Evolutionary conservation across 78 protist genomes (phyloP).

Genomic region (Creolimax fragrantissima): DNA sequence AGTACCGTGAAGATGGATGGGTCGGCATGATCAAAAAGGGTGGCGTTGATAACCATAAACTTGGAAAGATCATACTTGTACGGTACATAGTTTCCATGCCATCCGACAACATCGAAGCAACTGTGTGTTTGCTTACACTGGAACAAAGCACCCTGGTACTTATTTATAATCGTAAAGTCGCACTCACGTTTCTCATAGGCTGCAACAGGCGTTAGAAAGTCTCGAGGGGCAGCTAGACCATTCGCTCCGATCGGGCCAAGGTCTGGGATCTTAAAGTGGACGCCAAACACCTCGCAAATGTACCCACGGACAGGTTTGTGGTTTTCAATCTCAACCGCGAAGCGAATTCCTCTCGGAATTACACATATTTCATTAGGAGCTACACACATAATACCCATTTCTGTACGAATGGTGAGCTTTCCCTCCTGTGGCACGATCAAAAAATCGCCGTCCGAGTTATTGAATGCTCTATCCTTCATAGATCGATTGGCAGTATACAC

Average conservation of each 20-base stretch:
- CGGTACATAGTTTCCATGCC: slow-evolving; percentile 95
- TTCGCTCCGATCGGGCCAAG: slow-evolving; percentile 95
- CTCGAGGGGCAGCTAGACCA: slow-evolving; percentile 91
- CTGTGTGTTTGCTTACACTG: slow-evolving; percentile 17
- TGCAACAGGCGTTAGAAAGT: slow-evolving; percentile 80
- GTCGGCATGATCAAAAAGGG: slow-evolving; percentile 86
- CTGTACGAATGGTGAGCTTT: slow-evolving; percentile 68
- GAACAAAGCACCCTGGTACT: slow-evolving; percentile 65
- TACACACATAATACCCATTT: slow-evolving; percentile 75
- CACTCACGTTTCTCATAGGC: slow-evolving; percentile 45
- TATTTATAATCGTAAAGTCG: slow-evolving; percentile 31
- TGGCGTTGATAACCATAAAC: slow-evolving; percentile 74
- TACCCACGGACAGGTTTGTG: slow-evolving; percentile 66
- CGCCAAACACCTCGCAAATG: slow-evolving; percentile 67
- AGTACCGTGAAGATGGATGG: slow-evolving; percentile 94
- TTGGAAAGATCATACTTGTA: slow-evolving; percentile 71
- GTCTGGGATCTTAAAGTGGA: slow-evolving; percentile 80
- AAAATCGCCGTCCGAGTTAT: slow-evolving; percentile 84
- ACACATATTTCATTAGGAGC: slow-evolving; percentile 75
- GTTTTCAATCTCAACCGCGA: slow-evolving; percentile 49
- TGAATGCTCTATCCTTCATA: slow-evolving; percentile 55
- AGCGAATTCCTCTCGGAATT: slow-evolving; percentile 80
- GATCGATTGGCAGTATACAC: slow-evolving; percentile 48
- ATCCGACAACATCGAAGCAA: slow-evolving; percentile 89
- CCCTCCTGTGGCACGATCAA: slow-evolving; percentile 74